A percentile compares a stretch with the other conserved stretches of the same genome.
phyloP scores from a whole-genome alignment of 768 basidiomycete species.

The Russula olivacea region DNA sequence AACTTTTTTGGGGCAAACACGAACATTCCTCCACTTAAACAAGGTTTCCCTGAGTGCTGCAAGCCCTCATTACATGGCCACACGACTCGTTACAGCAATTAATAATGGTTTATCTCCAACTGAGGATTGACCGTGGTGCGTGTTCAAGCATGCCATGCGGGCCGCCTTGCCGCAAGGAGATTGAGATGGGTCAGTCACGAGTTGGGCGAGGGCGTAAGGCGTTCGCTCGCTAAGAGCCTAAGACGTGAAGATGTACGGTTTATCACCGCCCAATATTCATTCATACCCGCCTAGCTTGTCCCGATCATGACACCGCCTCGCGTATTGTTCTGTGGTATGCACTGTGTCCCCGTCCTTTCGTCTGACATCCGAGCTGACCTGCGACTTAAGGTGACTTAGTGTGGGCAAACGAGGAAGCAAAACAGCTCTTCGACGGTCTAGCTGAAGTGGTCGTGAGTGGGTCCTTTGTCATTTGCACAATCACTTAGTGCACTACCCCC shows the following conservation, averaged over 20 bases:
- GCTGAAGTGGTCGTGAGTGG: constrained; percentile 71
- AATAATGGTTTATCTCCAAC: neutral
- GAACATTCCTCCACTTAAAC: neutral
- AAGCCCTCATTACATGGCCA: neutral
- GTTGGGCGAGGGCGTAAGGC: neutral
- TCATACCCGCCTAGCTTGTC: neutral
- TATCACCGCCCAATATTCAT: neutral
- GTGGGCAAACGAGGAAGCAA: constrained; percentile 76
- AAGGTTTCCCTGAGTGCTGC: neutral
- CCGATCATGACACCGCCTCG: constrained; percentile 24
- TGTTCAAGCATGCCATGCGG: too few relatives aligned
- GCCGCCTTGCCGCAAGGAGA: neutral
- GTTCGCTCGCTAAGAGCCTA: neutral
- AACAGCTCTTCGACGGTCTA: constrained; percentile 55
- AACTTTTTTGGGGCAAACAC: constrained; percentile 7
- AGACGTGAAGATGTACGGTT: neutral
- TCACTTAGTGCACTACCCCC: neutral
- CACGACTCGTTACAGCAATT: too few relatives aligned
- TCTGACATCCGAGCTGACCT: neutral
- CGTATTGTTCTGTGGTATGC: constrained; percentile 34
- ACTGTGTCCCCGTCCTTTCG: neutral
- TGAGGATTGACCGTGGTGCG: too few relatives aligned
- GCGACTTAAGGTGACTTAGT: constrained; percentile 51
- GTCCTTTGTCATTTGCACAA: neutral
- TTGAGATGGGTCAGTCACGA: neutral